Evolutionary conservation across 2,329 filamentous ascomycete species (phyloP).

Genomic region (Fusarium xyrophilum): DNA sequence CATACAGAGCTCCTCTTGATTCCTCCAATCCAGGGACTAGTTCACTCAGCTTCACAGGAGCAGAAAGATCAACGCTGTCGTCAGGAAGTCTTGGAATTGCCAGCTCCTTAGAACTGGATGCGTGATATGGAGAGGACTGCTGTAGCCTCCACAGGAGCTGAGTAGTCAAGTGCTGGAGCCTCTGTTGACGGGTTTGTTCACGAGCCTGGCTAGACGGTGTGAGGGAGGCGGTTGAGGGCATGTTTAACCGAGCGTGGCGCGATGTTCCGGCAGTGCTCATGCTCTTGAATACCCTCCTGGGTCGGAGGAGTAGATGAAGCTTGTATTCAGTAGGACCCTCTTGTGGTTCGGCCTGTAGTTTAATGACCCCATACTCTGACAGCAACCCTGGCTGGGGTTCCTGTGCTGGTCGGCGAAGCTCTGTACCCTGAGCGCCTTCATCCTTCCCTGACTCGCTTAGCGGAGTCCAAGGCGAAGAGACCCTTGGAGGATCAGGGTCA

Average conservation of each 20-base stretch:
- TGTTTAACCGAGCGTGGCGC: constrained; percentile 22
- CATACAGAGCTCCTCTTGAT: constrained; percentile 90
- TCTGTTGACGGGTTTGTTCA: constrained; percentile 81
- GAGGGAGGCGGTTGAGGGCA: constrained; percentile 43
- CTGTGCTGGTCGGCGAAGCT: constrained; percentile 38
- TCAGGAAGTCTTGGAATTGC: constrained; percentile 79
- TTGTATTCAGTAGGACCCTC: constrained; percentile 97
- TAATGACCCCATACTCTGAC: constrained; percentile 71
- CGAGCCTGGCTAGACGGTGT: constrained; percentile 69
- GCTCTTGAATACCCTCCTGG: constrained; percentile 74
- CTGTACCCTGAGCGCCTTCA: constrained; percentile 28
- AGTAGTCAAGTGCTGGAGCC: constrained; percentile 90
- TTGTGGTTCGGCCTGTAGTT: constrained; percentile 88
- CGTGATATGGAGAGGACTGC: constrained; percentile 91
- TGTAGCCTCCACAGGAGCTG: constrained; percentile 94
- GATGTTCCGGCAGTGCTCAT: constrained; percentile 64
- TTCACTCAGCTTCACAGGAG: constrained; percentile 59
- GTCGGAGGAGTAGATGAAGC: constrained; percentile 83
- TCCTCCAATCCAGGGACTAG: constrained; percentile 85
- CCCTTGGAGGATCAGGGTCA: constrained; percentile 83
- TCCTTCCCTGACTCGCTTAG: constrained; percentile 55
- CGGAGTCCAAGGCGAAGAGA: constrained; percentile 88
- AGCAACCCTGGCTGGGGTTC: constrained; percentile 50
- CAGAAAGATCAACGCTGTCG: constrained; percentile 55
- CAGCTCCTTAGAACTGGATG: constrained; percentile 76